Conservation (phyloP, 352 stramenopile species). For the Phytophthora hibernalis region DNA sequence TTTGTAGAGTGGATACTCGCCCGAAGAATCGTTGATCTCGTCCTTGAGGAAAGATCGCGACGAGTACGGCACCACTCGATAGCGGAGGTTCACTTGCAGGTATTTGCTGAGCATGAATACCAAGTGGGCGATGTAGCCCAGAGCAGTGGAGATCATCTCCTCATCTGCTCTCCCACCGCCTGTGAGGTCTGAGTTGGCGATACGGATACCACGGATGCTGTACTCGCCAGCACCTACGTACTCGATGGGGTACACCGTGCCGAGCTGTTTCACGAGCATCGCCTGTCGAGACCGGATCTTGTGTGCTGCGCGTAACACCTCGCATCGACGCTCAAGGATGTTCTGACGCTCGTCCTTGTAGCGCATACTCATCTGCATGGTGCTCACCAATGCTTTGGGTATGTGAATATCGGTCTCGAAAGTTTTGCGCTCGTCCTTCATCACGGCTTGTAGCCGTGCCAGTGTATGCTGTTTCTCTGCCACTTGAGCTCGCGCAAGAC, state of each 20-base stretch:
- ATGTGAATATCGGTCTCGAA: constrained; percentile 87
- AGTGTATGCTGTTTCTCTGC: constrained; percentile 65
- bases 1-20: constrained; percentile 86
- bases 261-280: constrained; percentile 79
- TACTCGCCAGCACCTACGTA: constrained; percentile 84
- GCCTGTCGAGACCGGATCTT: constrained; percentile 86
- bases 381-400: constrained; percentile 75
- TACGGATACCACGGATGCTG: constrained; percentile 80
- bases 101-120: constrained; percentile 92
- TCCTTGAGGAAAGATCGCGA: constrained; percentile 86
- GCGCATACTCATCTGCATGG: constrained; percentile 84
- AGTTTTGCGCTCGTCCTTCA: constrained; percentile 79
- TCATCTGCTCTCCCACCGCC: constrained; percentile 68
- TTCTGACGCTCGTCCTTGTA: constrained; percentile 86
- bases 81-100: constrained; percentile 84
- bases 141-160: constrained; percentile 83
- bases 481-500: constrained; percentile 53
- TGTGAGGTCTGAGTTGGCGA: constrained; percentile 76
- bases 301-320: constrained; percentile 79
- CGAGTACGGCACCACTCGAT: constrained; percentile 81
- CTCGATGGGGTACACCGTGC: constrained; percentile 85
- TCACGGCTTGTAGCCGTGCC: constrained; percentile 59
- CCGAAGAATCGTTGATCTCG: constrained; percentile 84
- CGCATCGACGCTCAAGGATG: constrained; percentile 77
- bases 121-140: constrained; percentile 88